Percentiles rank a stretch among this genome's conserved stretches.
Evolutionary conservation across 495 filamentous ascomycete genomes (phyloP).

Genomic region (Podospora sp.): DNA sequence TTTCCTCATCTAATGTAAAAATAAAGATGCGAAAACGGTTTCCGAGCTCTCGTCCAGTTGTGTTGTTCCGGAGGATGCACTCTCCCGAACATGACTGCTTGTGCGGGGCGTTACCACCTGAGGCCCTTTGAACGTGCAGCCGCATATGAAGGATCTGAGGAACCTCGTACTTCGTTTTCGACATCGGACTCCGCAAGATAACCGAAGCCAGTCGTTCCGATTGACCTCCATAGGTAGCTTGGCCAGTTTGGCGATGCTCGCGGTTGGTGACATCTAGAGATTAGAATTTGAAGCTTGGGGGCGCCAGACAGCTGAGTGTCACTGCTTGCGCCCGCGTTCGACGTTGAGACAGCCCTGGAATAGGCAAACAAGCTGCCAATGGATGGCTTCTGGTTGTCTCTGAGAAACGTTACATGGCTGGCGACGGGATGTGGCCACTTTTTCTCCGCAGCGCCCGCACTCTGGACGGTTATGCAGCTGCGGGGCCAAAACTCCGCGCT

Average conservation of each 20-base stretch:
- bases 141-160: background rate
- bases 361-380: background rate
- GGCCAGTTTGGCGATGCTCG: background rate
- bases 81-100: background rate
- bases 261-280: background rate
- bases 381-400: background rate
- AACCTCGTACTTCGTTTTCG: background rate
- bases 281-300: background rate
- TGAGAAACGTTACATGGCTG: slow-evolving; percentile 25
- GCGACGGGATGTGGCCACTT: background rate
- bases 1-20: background rate
- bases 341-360: background rate
- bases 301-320: background rate
- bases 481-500: slow-evolving; percentile 18
- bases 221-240: background rate
- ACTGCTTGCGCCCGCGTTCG: background rate
- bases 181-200: background rate
- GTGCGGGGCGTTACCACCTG: background rate
- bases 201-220: background rate
- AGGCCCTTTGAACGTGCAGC: background rate
- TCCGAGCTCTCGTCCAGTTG: background rate
- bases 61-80: background rate
- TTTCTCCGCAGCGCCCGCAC: slow-evolving; percentile 13
- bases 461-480: slow-evolving; percentile 22
- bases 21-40: background rate